phyloP scores from a whole-genome alignment of 2,329 filamentous ascomycete genomes.

The Neofusicoccum sp. region DNA sequence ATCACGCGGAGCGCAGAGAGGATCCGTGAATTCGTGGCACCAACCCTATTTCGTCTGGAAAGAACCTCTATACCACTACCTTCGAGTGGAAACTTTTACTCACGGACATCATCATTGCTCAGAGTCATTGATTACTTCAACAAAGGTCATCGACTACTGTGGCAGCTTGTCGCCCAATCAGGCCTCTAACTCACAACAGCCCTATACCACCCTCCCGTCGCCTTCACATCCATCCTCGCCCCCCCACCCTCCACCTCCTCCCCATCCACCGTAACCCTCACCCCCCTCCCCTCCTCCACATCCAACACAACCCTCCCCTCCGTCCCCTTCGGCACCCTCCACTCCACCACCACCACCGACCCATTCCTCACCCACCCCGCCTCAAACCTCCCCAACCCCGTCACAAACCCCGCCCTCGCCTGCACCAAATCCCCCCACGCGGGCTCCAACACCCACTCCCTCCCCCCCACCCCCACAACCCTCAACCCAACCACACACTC shows the following conservation, averaged over 20 bases:
- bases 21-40: too few species aligned
- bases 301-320: neutral
- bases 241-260: neutral
- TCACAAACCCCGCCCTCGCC: conserved; percentile 51
- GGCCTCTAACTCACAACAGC: neutral
- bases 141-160: too few species aligned
- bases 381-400: conserved; percentile 47
- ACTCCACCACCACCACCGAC: conserved; percentile 14
- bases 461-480: conserved; percentile 43
- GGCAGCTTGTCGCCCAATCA: too few species aligned
- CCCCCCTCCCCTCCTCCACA: neutral
- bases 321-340: conserved; percentile 27
- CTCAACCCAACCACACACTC: conserved; percentile 50
- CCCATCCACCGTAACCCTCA: neutral
- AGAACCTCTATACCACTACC: too few species aligned
- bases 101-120: too few species aligned
- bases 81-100: too few species aligned
- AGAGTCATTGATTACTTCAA: too few species aligned
- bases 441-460: conserved; percentile 48
- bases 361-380: conserved; percentile 34
- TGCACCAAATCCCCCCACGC: conserved; percentile 47
- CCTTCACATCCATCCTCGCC: neutral
- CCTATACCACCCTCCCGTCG: neutral
- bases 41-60: too few species aligned
- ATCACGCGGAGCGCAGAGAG: too few species aligned